Conservation (phyloP, 2,329 filamentous ascomycete genomes). For the Nemania sp. region DNA sequence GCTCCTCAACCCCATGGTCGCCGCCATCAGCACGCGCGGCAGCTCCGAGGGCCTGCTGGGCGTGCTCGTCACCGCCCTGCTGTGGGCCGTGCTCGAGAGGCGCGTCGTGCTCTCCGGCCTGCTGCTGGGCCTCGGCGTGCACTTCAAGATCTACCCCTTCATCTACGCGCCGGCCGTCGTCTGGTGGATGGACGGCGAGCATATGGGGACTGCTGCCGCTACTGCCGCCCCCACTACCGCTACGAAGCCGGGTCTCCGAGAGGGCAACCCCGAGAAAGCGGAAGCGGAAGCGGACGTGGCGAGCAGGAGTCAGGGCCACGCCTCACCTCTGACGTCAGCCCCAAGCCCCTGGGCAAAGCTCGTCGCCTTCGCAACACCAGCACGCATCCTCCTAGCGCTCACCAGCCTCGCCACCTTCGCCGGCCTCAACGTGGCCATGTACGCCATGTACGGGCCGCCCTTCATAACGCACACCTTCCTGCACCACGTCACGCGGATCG, state of each 20-base stretch:
- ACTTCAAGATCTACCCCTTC: slow-evolving; percentile 99
- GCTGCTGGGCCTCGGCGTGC: slow-evolving; percentile 81
- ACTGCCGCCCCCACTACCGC: background rate
- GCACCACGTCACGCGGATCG: slow-evolving; percentile 89
- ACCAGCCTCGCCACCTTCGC: slow-evolving; percentile 75
- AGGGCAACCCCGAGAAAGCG: background rate
- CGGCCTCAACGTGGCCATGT: slow-evolving; percentile 79
- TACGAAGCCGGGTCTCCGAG: background rate
- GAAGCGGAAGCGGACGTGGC: slow-evolving; percentile 4
- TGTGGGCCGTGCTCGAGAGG: slow-evolving; percentile 77
- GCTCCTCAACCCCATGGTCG: slow-evolving; percentile 97
- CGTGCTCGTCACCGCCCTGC: slow-evolving; percentile 77
- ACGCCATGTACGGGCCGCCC: slow-evolving; percentile 72
- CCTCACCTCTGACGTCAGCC: slow-evolving; percentile 19
- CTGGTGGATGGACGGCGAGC: slow-evolving; percentile 74
- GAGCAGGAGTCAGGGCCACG: background rate
- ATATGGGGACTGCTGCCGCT: slow-evolving; percentile 37
- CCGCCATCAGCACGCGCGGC: slow-evolving; percentile 91
- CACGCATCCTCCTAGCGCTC: slow-evolving; percentile 62
- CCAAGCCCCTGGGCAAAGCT: slow-evolving; percentile 32
- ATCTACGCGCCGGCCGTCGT: slow-evolving; percentile 84
- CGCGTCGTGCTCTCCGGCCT: slow-evolving; percentile 69
- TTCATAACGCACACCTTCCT: slow-evolving; percentile 91
- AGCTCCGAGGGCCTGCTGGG: slow-evolving; percentile 91
- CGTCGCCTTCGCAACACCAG: slow-evolving; percentile 54